Percentiles rank a stretch among this genome's conserved stretches.
Conservation (phyloP, 1,284 basidiomycete genomes). For the Calocybe gambosa region DNA sequence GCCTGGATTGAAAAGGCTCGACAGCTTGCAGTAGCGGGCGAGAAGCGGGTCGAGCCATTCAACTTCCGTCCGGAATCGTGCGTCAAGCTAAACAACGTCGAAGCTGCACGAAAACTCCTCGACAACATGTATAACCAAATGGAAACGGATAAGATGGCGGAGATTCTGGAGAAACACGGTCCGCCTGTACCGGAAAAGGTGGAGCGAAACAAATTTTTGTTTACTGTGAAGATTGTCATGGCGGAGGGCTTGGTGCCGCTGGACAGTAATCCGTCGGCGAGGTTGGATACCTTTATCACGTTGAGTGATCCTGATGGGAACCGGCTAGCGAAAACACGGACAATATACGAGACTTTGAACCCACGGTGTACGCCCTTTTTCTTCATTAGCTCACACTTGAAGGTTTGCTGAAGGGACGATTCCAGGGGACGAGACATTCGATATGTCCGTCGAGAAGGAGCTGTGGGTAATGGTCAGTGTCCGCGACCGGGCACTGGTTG, state of each 20-base stretch:
- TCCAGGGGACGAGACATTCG: conserved; percentile 93
- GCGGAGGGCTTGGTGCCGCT: conserved; percentile 77
- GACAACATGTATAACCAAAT: conserved; percentile 93
- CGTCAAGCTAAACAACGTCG: conserved; percentile 97
- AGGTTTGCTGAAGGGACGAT: background rate
- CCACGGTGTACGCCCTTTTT: conserved; percentile 71
- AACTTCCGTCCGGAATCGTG: conserved; percentile 92
- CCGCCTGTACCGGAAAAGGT: conserved; percentile 69
- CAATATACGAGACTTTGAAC: conserved; percentile 86
- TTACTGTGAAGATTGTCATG: conserved; percentile 90
- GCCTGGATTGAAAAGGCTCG: conserved; percentile 95
- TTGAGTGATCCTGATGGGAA: conserved; percentile 90
- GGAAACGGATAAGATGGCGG: conserved; percentile 84
- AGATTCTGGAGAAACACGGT: conserved; percentile 49
- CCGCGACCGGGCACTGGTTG: conserved; percentile 82
- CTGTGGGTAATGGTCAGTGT: conserved; percentile 97
- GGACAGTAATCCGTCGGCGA: conserved; percentile 66
- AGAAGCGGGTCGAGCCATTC: conserved; percentile 91
- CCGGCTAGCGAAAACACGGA: conserved; percentile 90
- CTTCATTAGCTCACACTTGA: background rate
- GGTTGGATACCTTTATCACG: conserved; percentile 89
- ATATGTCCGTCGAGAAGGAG: conserved; percentile 83
- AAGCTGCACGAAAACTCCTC: conserved; percentile 83
- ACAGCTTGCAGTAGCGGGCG: conserved; percentile 69
- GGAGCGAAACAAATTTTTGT: conserved; percentile 70